Evolutionary conservation across 805 yeast species (phyloP).

Genomic region (Zygoascus ofunaensis): DNA sequence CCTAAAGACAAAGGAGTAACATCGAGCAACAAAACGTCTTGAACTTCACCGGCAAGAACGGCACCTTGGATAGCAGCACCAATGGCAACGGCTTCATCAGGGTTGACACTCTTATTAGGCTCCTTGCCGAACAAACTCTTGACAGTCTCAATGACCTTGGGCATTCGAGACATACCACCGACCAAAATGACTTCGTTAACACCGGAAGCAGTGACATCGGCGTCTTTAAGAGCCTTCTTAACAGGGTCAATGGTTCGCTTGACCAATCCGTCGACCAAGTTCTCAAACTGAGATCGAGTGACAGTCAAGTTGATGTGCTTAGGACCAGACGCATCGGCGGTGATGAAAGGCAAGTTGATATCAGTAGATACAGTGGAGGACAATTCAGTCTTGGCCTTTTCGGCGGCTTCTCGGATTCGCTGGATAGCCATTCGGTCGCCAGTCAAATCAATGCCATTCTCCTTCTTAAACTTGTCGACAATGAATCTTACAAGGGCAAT

Average conservation of each 20-base stretch:
- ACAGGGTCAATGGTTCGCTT: slow-evolving; percentile 68
- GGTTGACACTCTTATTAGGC: slow-evolving; percentile 88
- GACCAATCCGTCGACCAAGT: slow-evolving; percentile 57
- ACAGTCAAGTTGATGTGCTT: slow-evolving; percentile 66
- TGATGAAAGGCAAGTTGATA: slow-evolving; percentile 75
- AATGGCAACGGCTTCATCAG: slow-evolving; percentile 88
- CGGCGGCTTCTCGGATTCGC: slow-evolving; percentile 81
- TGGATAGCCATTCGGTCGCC: slow-evolving; percentile 71
- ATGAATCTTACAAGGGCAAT: slow-evolving; percentile 79
- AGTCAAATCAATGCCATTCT: slow-evolving; percentile 55
- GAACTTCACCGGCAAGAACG: slow-evolving; percentile 88
- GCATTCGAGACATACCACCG: slow-evolving; percentile 92
- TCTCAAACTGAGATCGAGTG: slow-evolving; percentile 59
- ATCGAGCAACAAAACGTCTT: slow-evolving; percentile 81
- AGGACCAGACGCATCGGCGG: slow-evolving; percentile 79
- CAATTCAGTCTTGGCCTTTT: slow-evolving; percentile 81
- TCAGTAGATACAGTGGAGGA: slow-evolving; percentile 64
- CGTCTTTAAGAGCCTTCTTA: slow-evolving; percentile 76
- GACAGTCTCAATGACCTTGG: slow-evolving; percentile 73
- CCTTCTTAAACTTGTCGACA: slow-evolving; percentile 68
- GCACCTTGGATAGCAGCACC: slow-evolving; percentile 99
- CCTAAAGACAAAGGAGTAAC: slow-evolving; percentile 87
- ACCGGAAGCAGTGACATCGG: slow-evolving; percentile 54
- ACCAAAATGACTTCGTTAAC: slow-evolving; percentile 75
- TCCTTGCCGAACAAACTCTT: slow-evolving; percentile 68